Evolutionary conservation across 2,329 filamentous ascomycete species (phyloP), one percentile per base, ranked within the genome.

Genomic region (Colletotrichum caudatum): DNA sequence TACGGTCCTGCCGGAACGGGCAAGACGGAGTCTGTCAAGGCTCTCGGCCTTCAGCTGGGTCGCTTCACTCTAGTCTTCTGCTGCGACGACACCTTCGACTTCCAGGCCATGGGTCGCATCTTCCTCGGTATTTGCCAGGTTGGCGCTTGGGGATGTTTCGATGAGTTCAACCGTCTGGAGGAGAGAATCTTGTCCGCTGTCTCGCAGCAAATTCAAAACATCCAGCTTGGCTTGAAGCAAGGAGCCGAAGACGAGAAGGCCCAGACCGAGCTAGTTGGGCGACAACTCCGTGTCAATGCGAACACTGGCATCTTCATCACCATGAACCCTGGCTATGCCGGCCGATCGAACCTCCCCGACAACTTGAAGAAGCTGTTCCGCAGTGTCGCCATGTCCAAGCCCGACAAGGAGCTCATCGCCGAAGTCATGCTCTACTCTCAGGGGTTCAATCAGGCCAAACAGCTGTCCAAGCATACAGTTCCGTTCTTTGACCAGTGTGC

Each of bases 391-490:
- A 99, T 99, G 96, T 99, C 96, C 14, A 99, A 98, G 83, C 96
- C 96, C 0, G 97, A 99, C 86, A 99, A 99, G 83, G 97, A 99
- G 82, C 92, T 99, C 69, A 99, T 99, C 82, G 94, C 96, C 46
- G 96, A 99, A 85, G 96, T 99, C 78, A 99, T 99, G 97, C 90
- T 99, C 46, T 99, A 98, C 87, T 99, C 97, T 1, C 96, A 99
- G 82, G 96, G 96, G 78, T 99, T 99, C 87, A 97, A 94, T 77
- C 94, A 97, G 81, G 96, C 96, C 46, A 99, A 98, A 83, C 86
- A 92, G 71, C 87, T 99, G 6, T 97, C 96, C 1, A 96, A 95
- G 79, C 94, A 98, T 77, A 97, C 95, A 0, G 96, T 99, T 33
- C 97, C 96, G 0, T 99, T 99, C 87, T 99, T 99, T 82, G 96